Conservation (phyloP, 2,329 filamentous ascomycete genomes). For the Fusarium ramigenum region DNA sequence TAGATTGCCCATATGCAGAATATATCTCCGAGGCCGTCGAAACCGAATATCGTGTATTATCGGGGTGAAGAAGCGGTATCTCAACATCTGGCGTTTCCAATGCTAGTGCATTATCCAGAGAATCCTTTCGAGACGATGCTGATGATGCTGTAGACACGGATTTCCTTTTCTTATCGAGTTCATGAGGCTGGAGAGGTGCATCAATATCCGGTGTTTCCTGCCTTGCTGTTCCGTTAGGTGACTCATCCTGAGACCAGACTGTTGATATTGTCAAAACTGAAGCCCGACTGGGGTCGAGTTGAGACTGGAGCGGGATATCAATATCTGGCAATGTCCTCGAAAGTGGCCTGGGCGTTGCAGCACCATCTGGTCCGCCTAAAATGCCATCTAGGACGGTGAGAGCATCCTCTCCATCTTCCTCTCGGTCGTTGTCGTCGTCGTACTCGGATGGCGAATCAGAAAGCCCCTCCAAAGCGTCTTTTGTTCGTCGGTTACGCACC, state of each 20-base stretch:
- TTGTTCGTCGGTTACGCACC: not conserved
- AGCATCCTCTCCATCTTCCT: slow-evolving; percentile 13
- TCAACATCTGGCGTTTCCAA: slow-evolving; percentile 9
- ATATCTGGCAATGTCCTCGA: slow-evolving; percentile 21
- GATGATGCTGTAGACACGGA: slow-evolving; percentile 20
- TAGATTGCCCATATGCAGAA: slow-evolving; percentile 6
- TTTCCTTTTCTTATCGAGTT: slow-evolving; percentile 9
- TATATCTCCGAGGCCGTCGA: slow-evolving; percentile 25
- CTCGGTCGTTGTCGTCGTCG: slow-evolving; percentile 2
- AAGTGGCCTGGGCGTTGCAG: slow-evolving; percentile 16
- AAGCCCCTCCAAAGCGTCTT: not conserved
- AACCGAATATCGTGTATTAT: slow-evolving; percentile 16
- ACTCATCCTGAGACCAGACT: slow-evolving; percentile 16
- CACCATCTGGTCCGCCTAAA: slow-evolving; percentile 5
- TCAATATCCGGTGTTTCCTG: slow-evolving; percentile 16
- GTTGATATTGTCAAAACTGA: slow-evolving; percentile 27
- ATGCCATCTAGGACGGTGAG: slow-evolving; percentile 25
- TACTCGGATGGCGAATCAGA: slow-evolving; percentile 31
- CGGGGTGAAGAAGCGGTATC: slow-evolving; percentile 17
- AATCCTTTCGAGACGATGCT: not conserved
- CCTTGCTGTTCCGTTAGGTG: not conserved
- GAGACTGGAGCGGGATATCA: slow-evolving; percentile 15
- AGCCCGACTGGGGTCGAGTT: slow-evolving; percentile 1
- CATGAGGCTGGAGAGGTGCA: slow-evolving; percentile 14
- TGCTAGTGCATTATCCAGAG: not conserved